Percentiles rank a stretch among this genome's conserved stretches.
phyloP scores from a whole-genome alignment of 768 basidiomycete species.

The Cystofilobasidium ferigula region DNA sequence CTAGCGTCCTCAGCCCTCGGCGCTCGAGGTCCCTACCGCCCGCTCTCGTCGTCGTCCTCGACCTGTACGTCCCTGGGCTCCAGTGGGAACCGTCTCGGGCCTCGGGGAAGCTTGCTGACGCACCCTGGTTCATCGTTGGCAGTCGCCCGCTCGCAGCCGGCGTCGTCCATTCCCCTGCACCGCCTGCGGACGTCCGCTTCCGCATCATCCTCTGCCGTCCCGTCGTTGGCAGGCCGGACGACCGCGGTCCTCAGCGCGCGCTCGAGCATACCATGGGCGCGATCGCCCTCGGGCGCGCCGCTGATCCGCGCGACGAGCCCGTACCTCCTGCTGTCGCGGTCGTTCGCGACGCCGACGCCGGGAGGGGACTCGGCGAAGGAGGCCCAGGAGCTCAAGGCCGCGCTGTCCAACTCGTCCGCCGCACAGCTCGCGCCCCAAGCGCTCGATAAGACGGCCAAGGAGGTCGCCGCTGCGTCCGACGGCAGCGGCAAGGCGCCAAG shows the following conservation, averaged over 20 bases:
- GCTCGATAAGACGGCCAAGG: constrained; percentile 3
- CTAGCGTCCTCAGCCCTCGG: constrained; percentile 7
- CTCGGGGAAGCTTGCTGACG: too few species aligned
- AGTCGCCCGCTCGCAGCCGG: not conserved
- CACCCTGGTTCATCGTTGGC: not conserved
- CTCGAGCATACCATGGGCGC: not conserved
- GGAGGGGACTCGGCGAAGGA: not conserved
- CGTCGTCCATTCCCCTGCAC: not conserved
- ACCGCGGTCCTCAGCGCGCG: not conserved
- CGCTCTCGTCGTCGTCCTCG: not conserved
- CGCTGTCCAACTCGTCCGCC: not conserved
- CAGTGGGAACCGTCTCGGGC: too few species aligned
- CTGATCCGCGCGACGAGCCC: not conserved
- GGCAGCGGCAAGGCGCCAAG: too few species aligned
- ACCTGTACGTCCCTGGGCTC: not conserved
- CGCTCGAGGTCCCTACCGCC: not conserved
- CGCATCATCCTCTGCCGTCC: not conserved
- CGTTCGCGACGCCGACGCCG: constrained; percentile 7
- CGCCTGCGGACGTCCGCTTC: not conserved
- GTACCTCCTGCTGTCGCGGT: not conserved
- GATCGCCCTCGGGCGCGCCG: not conserved
- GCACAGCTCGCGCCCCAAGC: not conserved
- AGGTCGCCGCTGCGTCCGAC: constrained; percentile 2
- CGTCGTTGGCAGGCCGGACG: not conserved
- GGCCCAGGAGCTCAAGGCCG: not conserved